Evolutionary conservation across 1,284 basidiomycete species (phyloP).

Genomic region (Moesziomyces sp.): DNA sequence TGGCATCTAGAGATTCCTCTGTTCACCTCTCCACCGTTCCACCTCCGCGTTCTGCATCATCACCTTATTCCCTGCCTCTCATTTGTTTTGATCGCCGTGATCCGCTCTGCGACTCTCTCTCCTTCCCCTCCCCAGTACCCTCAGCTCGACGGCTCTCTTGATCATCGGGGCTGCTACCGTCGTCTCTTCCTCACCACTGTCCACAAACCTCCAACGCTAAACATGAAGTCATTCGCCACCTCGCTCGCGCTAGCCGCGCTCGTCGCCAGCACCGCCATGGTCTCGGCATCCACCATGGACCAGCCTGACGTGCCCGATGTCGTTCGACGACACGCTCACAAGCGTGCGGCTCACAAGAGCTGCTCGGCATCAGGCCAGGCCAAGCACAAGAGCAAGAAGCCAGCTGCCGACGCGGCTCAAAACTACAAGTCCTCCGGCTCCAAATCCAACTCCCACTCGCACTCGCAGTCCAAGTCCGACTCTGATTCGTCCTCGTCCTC

Average conservation of each 20-base stretch:
- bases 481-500: constrained; percentile 18
- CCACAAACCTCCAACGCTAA: background rate
- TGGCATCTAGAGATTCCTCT: constrained; percentile 7
- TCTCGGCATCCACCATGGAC: constrained; percentile 36
- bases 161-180: background rate
- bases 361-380: constrained; percentile 25
- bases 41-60: background rate
- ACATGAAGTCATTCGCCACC: constrained; percentile 41
- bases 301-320: constrained; percentile 20
- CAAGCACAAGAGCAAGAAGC: constrained; percentile 22
- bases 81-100: no score
- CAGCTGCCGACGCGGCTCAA: constrained; percentile 4
- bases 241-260: constrained; percentile 33
- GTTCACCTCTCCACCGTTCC: no score
- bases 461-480: constrained; percentile 2
- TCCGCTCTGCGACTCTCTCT: background rate
- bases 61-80: background rate
- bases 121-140: background rate
- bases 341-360: constrained; percentile 13
- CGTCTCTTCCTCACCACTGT: background rate
- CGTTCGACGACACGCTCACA: constrained; percentile 35
- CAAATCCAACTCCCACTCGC: constrained; percentile 8
- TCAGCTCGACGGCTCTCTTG: background rate
- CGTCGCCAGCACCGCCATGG: constrained; percentile 40
- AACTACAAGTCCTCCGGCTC: constrained; percentile 9